phyloP scores from a whole-genome alignment of 257 asterid species.

The Primulina eburnea region DNA sequence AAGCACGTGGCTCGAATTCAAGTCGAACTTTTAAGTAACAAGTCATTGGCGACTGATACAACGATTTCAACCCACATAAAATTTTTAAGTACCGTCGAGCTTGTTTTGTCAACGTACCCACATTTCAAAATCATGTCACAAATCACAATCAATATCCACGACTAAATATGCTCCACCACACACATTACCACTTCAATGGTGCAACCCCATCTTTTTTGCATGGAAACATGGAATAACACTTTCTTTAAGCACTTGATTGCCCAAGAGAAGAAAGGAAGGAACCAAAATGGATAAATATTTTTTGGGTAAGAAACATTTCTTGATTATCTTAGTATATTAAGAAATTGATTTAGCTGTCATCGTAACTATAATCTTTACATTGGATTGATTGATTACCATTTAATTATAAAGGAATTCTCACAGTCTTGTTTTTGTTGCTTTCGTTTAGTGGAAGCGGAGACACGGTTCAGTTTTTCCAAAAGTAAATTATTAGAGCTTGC shows the following conservation, averaged over 20 bases:
- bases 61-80: background rate
- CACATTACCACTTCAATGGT: constrained; percentile 23
- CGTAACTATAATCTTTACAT: background rate
- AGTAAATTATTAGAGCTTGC: background rate
- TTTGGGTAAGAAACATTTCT: too few relatives aligned
- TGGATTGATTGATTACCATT: background rate
- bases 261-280: background rate
- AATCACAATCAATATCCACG: constrained; percentile 9
- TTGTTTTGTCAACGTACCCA: constrained; percentile 15
- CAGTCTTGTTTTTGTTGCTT: background rate
- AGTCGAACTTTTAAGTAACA: too few relatives aligned
- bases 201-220: constrained; percentile 25
- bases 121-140: constrained; percentile 21
- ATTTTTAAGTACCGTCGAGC: background rate
- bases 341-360: too few relatives aligned
- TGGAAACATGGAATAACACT: constrained; percentile 31
- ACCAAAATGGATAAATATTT: background rate
- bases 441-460: background rate
- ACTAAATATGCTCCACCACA: constrained; percentile 27
- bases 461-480: background rate
- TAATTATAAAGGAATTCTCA: too few relatives aligned
- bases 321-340: too few relatives aligned
- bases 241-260: constrained; percentile 13
- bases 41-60: background rate
- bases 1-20: too few relatives aligned